Base-by-base conservation (phyloP, 805 yeast species). In the Saccharomycopsis amapae region DNA sequence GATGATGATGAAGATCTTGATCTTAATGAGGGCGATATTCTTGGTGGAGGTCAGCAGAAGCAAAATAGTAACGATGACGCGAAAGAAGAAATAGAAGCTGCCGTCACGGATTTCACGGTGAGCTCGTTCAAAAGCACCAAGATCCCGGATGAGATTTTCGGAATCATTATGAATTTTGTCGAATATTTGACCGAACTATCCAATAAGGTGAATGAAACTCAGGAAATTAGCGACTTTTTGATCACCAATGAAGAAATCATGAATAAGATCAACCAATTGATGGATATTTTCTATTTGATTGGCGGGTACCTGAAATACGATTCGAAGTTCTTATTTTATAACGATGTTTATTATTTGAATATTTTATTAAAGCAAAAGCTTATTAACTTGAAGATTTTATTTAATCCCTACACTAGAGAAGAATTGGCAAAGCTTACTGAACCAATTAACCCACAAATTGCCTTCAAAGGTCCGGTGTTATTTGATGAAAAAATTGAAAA, bases 251-350 rank as follows among this genome's bases (percentile, higher is more conserved):
- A 22, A 15, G 42, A 41, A 28, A 38, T 45, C 7, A 13, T 42
- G 32, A 19, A 13, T n/a, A 41, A 45, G 25, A 42, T 47, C 17
- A 23, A 19, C 7, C 46, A 48, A 20, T 20, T 51, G 13, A 36
- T 51, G 35, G 48, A 51, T 26, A 42, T 51, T 22, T 51, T 40
- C 28, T 45, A 45, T 39, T 24, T 50, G 2, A 40, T 50, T 26
- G 53, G 53, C 3, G 53, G 53, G 3, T 50, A 46, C 18, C 28
- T 45, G 23, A 50, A 50, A 43, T 51, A 51, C 19, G 54, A 51
- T 12, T 48, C 51, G 5, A 44, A 51, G 18, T 45, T 51, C 32
- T 41, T 51, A 17, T 51, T 48, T 35, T 51, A 51, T 34, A 51
- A 51, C 35, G 54, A 51, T 39, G 31, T 48, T 23, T 45, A 33